Evolutionary conservation across 2,329 filamentous ascomycete genomes (phyloP).

Genomic region (Colletotrichum sp.): DNA sequence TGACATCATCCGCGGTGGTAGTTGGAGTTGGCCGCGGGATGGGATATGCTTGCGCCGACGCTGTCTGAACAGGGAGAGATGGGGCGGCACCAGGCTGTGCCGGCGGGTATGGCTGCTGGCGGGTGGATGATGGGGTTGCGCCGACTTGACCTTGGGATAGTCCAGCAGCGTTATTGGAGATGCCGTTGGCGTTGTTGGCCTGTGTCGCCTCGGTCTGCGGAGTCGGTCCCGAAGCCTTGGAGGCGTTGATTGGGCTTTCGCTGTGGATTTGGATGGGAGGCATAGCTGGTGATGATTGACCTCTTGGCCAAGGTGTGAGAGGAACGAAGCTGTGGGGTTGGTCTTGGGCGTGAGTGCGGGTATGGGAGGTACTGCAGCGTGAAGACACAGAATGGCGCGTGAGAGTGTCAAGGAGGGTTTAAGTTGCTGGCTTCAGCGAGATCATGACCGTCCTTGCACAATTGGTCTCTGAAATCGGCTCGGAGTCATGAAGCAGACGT

Average conservation of each 20-base stretch:
- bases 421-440: background rate
- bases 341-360: background rate
- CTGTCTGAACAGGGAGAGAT: constrained; percentile 48
- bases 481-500: constrained; percentile 19
- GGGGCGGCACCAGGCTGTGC: constrained; percentile 54
- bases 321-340: background rate
- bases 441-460: background rate
- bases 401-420: background rate
- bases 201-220: constrained; percentile 42
- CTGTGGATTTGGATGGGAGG: constrained; percentile 66
- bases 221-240: constrained; percentile 56
- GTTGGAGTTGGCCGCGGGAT: constrained; percentile 50
- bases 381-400: background rate
- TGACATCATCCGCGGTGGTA: constrained; percentile 31
- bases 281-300: constrained; percentile 43
- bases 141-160: constrained; percentile 25
- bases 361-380: background rate
- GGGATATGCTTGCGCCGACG: constrained; percentile 36
- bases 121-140: constrained; percentile 24
- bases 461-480: constrained; percentile 12
- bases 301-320: constrained; percentile 3
- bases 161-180: background rate
- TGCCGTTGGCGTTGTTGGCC: background rate
- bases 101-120: constrained; percentile 38
- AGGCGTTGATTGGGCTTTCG: constrained; percentile 62